Base-by-base conservation (phyloP, 768 basidiomycete genomes). In the Leccinum boreale region DNA sequence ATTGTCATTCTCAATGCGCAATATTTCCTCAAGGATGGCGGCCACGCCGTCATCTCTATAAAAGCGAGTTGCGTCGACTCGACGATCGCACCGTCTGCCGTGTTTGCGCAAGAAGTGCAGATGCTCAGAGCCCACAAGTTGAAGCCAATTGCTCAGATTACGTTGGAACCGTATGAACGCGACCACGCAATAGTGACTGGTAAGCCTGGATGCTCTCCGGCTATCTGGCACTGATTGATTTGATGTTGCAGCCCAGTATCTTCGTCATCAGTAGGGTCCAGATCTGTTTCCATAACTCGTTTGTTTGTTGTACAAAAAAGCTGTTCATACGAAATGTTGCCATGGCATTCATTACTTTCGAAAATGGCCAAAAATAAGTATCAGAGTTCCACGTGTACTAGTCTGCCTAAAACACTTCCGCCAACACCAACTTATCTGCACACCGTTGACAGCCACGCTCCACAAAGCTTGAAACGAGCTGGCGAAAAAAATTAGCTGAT, bases 21-120 rank as follows among this genome's bases (percentile, higher is more conserved):
- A 65, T 86, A 87, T 73, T 99, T 99, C 87, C 82, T 99, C 55
- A 98, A 96, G 74, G 89, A 95, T 73, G 85, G 83, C 29, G 97
- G 97, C 2, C 92, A 97, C 67, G 79, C 84, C 65, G 86, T 99
- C 66, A 94, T 99, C 62, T 98, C 96, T 55, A 97, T 99, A 83
- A 99, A 99, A 79, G 97, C 97, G 29, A 94, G 90, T 67, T 99
- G 97, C 80, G 90, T 99, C 73, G 97, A 99, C 75, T 98, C 94
- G 45, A 98, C 95, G n/a, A 83, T 83, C 3, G 85, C 92, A 3
- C 86, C 97, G 10, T 92, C 93, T 61, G 86, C 85, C 24, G 88
- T 98, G 49, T 99, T 98, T 66, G 89, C 92, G 2, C 75, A 81
- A 36, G 93, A 98, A 75, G 90, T 98, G 44, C 84, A 93, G 71